These are phyloP conservation scores for Globisporangium camurandrum DNA, from an alignment of 352 stramenopile genomes.

Conservation along the genomic window DNA sequence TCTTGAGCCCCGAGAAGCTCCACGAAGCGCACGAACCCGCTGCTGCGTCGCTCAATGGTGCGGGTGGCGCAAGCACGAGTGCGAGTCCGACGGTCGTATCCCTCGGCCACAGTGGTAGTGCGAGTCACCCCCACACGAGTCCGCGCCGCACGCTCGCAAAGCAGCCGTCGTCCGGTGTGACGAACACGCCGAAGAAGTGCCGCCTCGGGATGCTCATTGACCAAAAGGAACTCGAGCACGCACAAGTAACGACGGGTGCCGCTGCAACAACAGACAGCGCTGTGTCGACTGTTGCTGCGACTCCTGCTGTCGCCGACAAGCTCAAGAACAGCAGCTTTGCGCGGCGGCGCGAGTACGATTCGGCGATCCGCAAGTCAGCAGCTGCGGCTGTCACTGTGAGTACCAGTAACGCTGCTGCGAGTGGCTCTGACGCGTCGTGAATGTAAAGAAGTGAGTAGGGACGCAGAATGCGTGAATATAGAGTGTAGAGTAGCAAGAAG, in stretches of 20 bases:
- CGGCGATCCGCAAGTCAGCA: constrained; percentile 34
- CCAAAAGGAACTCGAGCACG: constrained; percentile 39
- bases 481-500: not conserved
- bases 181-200: constrained; percentile 50
- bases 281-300: not conserved
- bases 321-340: constrained; percentile 73
- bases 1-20: constrained; percentile 30
- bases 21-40: constrained; percentile 32
- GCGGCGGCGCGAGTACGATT: constrained; percentile 60
- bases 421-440: not conserved
- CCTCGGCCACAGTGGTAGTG: too few relatives aligned
- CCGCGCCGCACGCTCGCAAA: not conserved
- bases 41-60: constrained; percentile 1
- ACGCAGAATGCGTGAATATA: not conserved
- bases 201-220: constrained; percentile 45
- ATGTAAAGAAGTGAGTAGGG: not conserved
- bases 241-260: not conserved
- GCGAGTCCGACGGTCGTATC: not conserved
- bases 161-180: constrained; percentile 18
- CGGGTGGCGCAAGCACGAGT: constrained; percentile 4
- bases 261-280: constrained; percentile 1
- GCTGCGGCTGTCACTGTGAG: not conserved
- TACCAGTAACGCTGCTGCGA: not conserved
- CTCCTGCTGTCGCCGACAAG: constrained; percentile 24
- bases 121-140: constrained; percentile 4